phyloP scores from a whole-genome alignment of 2,329 filamentous ascomycete species.

The Ceratocystis ficicola region DNA sequence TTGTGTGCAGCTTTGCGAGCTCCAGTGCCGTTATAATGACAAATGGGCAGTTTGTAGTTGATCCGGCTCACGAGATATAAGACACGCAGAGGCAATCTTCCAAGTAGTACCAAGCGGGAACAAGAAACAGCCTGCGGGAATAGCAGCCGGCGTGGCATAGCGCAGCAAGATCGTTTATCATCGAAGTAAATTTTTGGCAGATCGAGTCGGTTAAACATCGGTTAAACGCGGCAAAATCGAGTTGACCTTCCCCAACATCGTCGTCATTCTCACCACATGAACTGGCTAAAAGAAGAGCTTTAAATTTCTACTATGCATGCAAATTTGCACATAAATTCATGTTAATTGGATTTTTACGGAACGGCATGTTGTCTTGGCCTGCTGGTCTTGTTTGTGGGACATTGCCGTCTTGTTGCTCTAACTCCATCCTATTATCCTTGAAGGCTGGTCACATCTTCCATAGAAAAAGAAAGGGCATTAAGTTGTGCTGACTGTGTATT shows the following conservation, averaged over 20 bases:
- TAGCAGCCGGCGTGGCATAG: not conserved
- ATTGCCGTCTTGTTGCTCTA: not conserved
- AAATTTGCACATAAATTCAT: not conserved
- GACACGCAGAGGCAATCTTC: no score
- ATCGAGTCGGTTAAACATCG: conserved; percentile 19
- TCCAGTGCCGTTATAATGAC: no score
- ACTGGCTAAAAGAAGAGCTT: not conserved
- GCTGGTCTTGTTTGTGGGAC: not conserved
- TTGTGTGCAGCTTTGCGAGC: not conserved
- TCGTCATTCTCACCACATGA: not conserved
- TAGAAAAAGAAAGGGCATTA: not conserved
- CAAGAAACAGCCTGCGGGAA: no score
- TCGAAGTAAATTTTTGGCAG: conserved; percentile 23
- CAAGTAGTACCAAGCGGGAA: no score
- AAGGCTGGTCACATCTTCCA: not conserved
- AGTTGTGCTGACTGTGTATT: not conserved
- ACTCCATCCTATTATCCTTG: not conserved
- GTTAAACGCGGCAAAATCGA: conserved; percentile 18
- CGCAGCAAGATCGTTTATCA: conserved; percentile 8
- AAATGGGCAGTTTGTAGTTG: no score
- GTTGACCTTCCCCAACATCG: not conserved
- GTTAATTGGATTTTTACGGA: not conserved
- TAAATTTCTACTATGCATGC: not conserved
- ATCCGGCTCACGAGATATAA: no score
- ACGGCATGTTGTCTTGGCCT: not conserved